Base-by-base conservation (phyloP, 1,284 basidiomycete species). In the Amylostereum areolatum region DNA sequence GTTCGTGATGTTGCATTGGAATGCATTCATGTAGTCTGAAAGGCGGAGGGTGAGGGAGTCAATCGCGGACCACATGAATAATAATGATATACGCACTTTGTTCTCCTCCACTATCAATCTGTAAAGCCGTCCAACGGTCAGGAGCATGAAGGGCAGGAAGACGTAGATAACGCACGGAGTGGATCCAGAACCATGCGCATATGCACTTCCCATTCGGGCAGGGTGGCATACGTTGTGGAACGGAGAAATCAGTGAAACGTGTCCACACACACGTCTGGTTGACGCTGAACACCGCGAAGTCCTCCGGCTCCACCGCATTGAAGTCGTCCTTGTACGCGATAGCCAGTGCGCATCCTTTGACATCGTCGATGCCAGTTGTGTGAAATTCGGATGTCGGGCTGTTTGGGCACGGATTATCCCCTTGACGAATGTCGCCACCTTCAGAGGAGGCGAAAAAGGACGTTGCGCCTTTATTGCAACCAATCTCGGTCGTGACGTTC, bases 161-260 rank as follows among this genome's bases (percentile, higher is more conserved):
- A 5, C 6, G 28, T 7, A 43, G 11, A 28, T 28, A 4, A 65
- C 74, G 27, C 51, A 74, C 71, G 1, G 71, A 71, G 61, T 86
- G 84, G 28, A 85, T 77, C 87, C 87, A 91, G 61, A 81, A 81
- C 72, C 80, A 90, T 5, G 80, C 75, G 62, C 87, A 89, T 24
- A 71, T 75, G 60, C 87, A 89, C 31, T 77, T 78, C 7, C 74
- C 78, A 8, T 74, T 60, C 0, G 84, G 81, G 59, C 87, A 89
- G 18, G 78, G 68, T 0, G 87, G 87, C 75, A 89, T 81, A 11
- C 66, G 64, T 10, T 66, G 71, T 0, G 87, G 87, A 25, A 89
- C 74, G 46, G 73, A 57, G 58, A 87, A 89, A 45, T 76, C 72
- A 12, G 83, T 86, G 63, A 77, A 77, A 27, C 80, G 72, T 40